Base-by-base conservation (phyloP, 148 eudicot species). In the Vaccinium myrtillus region DNA sequence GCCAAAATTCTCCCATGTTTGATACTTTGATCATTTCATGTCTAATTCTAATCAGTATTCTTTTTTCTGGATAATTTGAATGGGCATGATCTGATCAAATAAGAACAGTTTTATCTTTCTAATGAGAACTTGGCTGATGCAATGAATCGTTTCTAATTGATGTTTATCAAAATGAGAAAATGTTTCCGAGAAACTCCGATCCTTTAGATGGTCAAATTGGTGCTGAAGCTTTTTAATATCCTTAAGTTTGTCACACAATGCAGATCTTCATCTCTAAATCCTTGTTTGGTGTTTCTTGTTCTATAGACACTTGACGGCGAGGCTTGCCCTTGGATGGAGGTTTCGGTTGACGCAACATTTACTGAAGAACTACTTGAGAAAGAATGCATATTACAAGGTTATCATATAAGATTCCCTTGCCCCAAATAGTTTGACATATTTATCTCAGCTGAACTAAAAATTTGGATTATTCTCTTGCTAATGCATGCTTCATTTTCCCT, bases 331-430 rank as follows among this genome's bases (percentile, higher is more conserved):
- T 77, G 96, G 95, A 87, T 96, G 99, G 98, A 91, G 99, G 83
- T 92, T 94, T 82, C 95, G 94, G 75, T 85, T 96, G 93, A 96
- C 99, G 51, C 95, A 90, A 86, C 98, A 96, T 90, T 87, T 96
- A 79, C 90, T 96, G 65, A 93, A 87, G 88, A 90, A 89, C 83
- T 96, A 94, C 91, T 86, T 96, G 85, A 93, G 94, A 80, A 96
- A 89, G 32, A 95, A 95, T 92, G 98, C 98, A 75, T 96, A 93
- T 85, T 96, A 96, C 84, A 94, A 96, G 99, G 98, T 93, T 86
- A 76, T 75, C 54, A 70, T 56, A 30, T 75, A 5, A 43, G 49
- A 36, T 51, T 14, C 36, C 49, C 46, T 36, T 49, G 16, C 27
- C 49, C 69, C 36, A 3, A 19, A 48, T 79, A 16, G 25, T 39